Evolutionary conservation across 2,329 filamentous ascomycete species (phyloP).

Genomic region (Fusarium cyanostomum): DNA sequence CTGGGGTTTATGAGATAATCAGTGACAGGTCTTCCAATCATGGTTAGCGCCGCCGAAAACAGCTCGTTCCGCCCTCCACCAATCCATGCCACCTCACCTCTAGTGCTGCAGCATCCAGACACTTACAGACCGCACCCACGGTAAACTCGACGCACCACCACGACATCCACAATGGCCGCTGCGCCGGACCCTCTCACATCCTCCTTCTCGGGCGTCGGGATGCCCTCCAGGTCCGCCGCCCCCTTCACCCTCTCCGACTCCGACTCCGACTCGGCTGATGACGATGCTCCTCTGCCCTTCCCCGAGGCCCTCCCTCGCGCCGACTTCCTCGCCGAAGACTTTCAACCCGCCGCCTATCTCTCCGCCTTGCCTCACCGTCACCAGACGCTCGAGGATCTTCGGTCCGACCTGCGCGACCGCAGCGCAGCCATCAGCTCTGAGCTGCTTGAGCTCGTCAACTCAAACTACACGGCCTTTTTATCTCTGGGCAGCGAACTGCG

Average conservation of each 20-base stretch:
- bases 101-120: constrained; percentile 22
- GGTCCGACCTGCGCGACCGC: constrained; percentile 83
- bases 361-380: constrained; percentile 84
- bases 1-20: constrained; percentile 25
- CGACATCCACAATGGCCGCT: constrained; percentile 17
- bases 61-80: constrained; percentile 15
- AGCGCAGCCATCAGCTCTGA: constrained; percentile 84
- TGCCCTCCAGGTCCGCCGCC: constrained; percentile 41
- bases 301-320: constrained; percentile 82
- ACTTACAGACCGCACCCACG: constrained; percentile 14
- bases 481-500: constrained; percentile 81
- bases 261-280: constrained; percentile 54
- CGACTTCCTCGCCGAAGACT: constrained; percentile 81
- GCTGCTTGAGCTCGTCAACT: constrained; percentile 92
- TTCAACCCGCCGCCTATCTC: constrained; percentile 84
- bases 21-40: neutral
- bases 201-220: constrained; percentile 42
- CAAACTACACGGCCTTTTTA: constrained; percentile 92
- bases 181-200: constrained; percentile 43
- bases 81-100: constrained; percentile 36
- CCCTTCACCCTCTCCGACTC: constrained; percentile 56
- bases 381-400: constrained; percentile 94
- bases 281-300: constrained; percentile 83
- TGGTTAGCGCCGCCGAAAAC: constrained; percentile 21
- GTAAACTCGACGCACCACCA: neutral